phyloP scores from a whole-genome alignment of 2,329 filamentous ascomycete species.

The Pyrenochaeta sp. region DNA sequence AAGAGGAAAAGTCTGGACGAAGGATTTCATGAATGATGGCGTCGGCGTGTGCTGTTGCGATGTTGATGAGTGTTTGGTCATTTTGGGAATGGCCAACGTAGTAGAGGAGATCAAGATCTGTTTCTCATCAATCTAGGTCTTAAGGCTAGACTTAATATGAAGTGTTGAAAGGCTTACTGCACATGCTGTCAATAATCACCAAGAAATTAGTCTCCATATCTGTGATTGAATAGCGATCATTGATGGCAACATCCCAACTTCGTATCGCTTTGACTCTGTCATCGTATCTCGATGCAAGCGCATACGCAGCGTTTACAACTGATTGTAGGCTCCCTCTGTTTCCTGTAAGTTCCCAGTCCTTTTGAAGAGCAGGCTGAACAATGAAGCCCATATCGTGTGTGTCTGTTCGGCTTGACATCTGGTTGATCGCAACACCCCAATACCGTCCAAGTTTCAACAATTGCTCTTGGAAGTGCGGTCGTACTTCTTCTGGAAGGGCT shows the following conservation, averaged over 20 bases:
- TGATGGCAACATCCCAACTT: conserved; percentile 58
- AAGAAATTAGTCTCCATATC: conserved; percentile 49
- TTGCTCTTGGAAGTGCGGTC: conserved; percentile 31
- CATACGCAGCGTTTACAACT: conserved; percentile 56
- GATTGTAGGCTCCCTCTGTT: conserved; percentile 51
- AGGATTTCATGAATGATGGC: conserved; percentile 49
- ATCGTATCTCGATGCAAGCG: conserved; percentile 56
- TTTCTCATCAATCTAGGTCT: background rate
- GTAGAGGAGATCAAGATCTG: conserved; percentile 52
- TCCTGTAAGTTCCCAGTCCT: conserved; percentile 59
- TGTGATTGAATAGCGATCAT: conserved; percentile 48
- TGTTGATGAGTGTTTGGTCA: conserved; percentile 40
- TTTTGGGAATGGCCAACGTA: conserved; percentile 45
- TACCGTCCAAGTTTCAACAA: conserved; percentile 39
- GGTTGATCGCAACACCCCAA: conserved; percentile 42
- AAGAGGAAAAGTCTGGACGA: conserved; percentile 47
- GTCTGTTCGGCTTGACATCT: conserved; percentile 53
- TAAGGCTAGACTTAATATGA: background rate
- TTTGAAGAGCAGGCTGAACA: conserved; percentile 57
- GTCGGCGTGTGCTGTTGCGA: conserved; percentile 52
- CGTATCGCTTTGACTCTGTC: conserved; percentile 55
- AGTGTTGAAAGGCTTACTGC: conserved; percentile 31
- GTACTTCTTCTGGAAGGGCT: conserved; percentile 24
- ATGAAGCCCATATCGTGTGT: conserved; percentile 67
- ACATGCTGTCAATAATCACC: conserved; percentile 56